A percentile compares a stretch with the other conserved stretches of the same genome.
Evolutionary conservation across 352 stramenopile genomes (phyloP).

Genomic region (Phytopythium boreale): DNA sequence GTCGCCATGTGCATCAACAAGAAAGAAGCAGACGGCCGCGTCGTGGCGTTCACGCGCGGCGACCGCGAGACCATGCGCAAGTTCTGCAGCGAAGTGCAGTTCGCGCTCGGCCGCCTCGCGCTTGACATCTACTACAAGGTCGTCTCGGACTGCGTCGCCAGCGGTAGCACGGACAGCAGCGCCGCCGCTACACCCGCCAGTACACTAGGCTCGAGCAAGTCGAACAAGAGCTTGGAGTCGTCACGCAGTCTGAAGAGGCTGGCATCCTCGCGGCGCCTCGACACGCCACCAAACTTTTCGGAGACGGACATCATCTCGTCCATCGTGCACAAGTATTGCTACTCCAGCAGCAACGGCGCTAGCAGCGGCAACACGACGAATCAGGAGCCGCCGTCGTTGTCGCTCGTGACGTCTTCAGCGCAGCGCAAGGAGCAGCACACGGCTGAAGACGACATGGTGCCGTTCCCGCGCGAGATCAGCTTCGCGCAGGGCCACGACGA

Average conservation of each 20-base stretch:
- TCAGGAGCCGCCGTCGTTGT: slow-evolving; percentile 17
- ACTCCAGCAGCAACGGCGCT: slow-evolving; percentile 12
- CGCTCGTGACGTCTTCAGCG: slow-evolving; percentile 19
- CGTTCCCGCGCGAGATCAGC: slow-evolving; percentile 53
- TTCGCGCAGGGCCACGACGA: slow-evolving; percentile 40
- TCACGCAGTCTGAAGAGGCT: slow-evolving; percentile 15
- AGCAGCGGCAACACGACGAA: neutral
- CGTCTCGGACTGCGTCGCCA: slow-evolving; percentile 34
- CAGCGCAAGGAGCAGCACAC: slow-evolving; percentile 35
- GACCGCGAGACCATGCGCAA: slow-evolving; percentile 57
- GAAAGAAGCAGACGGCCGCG: slow-evolving; percentile 30
- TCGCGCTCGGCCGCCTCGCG: slow-evolving; percentile 53
- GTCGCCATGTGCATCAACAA: slow-evolving; percentile 90
- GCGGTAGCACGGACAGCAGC: slow-evolving; percentile 9
- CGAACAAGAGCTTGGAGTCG: neutral
- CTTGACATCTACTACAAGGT: slow-evolving; percentile 75
- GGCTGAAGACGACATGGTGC: slow-evolving; percentile 43
- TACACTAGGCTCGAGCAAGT: neutral
- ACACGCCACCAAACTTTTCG: slow-evolving; percentile 18
- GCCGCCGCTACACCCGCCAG: neutral
- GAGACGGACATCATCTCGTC: slow-evolving; percentile 57
- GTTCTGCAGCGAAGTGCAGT: slow-evolving; percentile 67
- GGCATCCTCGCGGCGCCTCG: slow-evolving; percentile 16
- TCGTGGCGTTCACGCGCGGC: slow-evolving; percentile 47
- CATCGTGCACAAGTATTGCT: slow-evolving; percentile 60